Evolutionary conservation across 2,329 filamentous ascomycete genomes (phyloP).

Genomic region (Aspergillus transmontanensis): DNA sequence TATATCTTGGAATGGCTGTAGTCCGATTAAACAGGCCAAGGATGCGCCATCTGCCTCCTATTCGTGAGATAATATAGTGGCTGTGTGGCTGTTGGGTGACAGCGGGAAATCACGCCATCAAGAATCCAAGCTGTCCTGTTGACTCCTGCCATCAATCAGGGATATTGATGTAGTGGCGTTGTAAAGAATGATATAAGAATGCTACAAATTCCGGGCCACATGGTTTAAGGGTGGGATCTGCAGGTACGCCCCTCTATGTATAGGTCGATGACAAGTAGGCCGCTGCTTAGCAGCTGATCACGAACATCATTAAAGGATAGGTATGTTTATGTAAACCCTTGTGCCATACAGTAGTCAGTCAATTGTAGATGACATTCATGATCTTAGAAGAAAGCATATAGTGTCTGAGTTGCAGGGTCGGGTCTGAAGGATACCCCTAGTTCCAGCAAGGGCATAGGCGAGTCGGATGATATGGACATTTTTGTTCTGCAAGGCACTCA

Average conservation of each 20-base stretch:
- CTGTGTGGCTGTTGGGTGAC: background rate
- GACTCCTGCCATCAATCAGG: background rate
- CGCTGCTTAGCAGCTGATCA: background rate
- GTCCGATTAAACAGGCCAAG: background rate
- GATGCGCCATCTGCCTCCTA: background rate
- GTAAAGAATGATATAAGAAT: background rate
- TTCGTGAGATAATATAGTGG: background rate
- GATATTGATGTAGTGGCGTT: background rate
- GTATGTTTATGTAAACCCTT: background rate
- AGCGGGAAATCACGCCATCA: background rate
- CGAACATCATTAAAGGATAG: background rate
- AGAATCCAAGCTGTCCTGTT: background rate
- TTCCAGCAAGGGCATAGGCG: background rate
- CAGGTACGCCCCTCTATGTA: background rate
- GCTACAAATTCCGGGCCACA: background rate
- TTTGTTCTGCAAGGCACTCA: background rate
- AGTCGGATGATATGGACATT: background rate
- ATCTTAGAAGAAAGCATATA: background rate
- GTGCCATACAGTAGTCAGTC: no score
- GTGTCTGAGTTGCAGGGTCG: background rate
- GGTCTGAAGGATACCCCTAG: background rate
- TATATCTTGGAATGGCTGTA: background rate
- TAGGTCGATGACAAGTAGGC: background rate
- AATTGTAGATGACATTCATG: background rate
- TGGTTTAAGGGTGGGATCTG: background rate